A percentile compares a stretch with the other conserved stretches of the same genome.
These are phyloP conservation scores for Mucor velutinosus DNA, from an alignment of 371 early-diverging fungal species.

Conservation along the genomic window DNA sequence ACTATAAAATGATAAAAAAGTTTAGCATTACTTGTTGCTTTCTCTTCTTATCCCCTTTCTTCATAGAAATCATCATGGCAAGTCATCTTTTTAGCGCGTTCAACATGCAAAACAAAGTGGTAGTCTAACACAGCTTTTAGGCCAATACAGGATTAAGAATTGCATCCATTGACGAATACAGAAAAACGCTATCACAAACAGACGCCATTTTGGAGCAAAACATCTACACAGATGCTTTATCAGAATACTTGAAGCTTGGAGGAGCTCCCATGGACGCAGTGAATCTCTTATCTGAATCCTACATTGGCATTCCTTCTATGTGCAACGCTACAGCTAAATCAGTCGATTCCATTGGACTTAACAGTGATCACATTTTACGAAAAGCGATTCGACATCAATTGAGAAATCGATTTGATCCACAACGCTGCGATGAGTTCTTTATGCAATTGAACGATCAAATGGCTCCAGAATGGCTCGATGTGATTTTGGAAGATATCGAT, in stretches of 20 bases:
- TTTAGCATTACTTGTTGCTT: neutral
- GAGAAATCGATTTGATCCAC: constrained; percentile 60
- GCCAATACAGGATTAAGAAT: constrained; percentile 13
- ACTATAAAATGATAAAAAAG: neutral
- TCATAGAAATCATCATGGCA: neutral
- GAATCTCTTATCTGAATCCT: constrained; percentile 60
- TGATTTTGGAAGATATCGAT: constrained; percentile 55
- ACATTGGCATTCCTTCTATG: constrained; percentile 72
- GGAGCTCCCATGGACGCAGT: constrained; percentile 70
- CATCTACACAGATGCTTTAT: constrained; percentile 45
- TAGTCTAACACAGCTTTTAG: neutral
- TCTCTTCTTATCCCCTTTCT: neutral
- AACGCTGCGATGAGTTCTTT: constrained; percentile 55
- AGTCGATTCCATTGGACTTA: constrained; percentile 46
- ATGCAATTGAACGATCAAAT: constrained; percentile 21
- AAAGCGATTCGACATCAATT: constrained; percentile 58
- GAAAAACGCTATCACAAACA: constrained; percentile 20
- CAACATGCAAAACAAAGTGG: neutral
- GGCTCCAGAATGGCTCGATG: constrained; percentile 52
- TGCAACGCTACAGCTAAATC: constrained; percentile 57
- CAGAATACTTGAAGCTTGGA: constrained; percentile 56
- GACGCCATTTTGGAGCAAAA: constrained; percentile 70
- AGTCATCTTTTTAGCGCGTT: neutral
- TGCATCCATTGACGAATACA: constrained; percentile 25
- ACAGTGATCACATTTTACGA: constrained; percentile 49